Conservation (phyloP, 2,329 filamentous ascomycete species). For the Penicillium sp. region DNA sequence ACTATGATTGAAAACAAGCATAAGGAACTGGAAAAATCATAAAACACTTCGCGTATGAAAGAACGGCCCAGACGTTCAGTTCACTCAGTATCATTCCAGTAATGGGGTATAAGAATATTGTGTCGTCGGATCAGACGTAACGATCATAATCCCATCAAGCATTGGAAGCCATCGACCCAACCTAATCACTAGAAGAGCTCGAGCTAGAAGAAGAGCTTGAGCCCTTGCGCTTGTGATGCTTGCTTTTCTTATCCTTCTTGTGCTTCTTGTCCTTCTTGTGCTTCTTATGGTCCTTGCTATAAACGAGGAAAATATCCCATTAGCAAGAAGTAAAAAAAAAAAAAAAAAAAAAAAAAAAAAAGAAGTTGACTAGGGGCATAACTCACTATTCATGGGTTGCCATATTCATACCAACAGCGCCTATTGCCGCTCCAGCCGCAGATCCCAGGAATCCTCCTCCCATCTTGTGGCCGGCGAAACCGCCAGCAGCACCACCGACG, state of each 20-base stretch:
- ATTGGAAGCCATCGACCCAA: not conserved
- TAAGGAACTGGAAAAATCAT: not conserved
- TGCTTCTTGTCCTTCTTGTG: conserved; percentile 18
- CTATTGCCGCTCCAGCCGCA: conserved; percentile 24
- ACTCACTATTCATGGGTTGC: conserved; percentile 24
- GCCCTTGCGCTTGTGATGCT: conserved; percentile 20
- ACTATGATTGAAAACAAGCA: not conserved
- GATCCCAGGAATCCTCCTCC: conserved; percentile 20
- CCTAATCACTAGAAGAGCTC: conserved; percentile 21
- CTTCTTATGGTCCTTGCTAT: conserved; percentile 20
- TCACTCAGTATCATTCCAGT: not conserved
- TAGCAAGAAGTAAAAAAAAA: not conserved
- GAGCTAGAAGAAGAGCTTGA: conserved; percentile 20
- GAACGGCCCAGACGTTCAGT: not conserved
- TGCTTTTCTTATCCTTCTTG: conserved; percentile 22
- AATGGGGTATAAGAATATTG: not conserved
- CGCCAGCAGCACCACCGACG: conserved; percentile 25
- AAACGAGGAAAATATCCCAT: not conserved
- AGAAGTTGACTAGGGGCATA: not conserved
- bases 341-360: not conserved
- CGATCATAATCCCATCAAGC: not conserved
- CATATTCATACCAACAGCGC: conserved; percentile 25
- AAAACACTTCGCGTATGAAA: not conserved
- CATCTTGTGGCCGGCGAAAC: conserved; percentile 25
- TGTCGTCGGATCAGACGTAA: not conserved